A percentile compares a stretch with the other conserved stretches of the same genome.
phyloP scores from a whole-genome alignment of 768 basidiomycete genomes.

The Asterophora parasitica region DNA sequence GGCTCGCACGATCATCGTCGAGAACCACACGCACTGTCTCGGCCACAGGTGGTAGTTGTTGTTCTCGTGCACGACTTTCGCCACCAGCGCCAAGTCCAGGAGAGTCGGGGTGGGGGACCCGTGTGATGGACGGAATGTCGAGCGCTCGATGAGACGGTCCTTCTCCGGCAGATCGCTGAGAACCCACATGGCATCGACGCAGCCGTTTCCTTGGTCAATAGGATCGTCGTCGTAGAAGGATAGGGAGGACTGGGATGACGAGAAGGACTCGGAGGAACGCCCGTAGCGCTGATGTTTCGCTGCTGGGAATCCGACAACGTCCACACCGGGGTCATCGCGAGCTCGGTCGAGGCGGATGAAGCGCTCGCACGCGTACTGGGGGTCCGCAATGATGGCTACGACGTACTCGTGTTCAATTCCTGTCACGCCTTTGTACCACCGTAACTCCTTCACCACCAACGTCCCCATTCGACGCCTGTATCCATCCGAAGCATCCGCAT shows the following conservation, averaged over 20 bases:
- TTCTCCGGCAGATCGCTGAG: conserved; percentile 8
- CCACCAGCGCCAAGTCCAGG: conserved; percentile 12
- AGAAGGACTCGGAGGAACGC: conserved; percentile 4
- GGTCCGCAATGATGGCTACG: conserved; percentile 11
- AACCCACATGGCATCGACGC: conserved; percentile 11
- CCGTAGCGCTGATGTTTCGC: not conserved
- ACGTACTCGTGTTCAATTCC: conserved; percentile 13
- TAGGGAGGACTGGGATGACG: conserved; percentile 8
- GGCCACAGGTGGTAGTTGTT: conserved; percentile 13
- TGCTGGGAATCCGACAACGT: not conserved
- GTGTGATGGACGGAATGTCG: conserved; percentile 8
- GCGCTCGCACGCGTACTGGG: conserved; percentile 11
- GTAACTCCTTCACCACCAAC: conserved; percentile 11
- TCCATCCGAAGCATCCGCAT: conserved; percentile 3
- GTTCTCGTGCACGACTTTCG: conserved; percentile 11
- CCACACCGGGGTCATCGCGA: conserved; percentile 6
- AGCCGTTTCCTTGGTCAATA: not conserved
- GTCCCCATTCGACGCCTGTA: conserved; percentile 9
- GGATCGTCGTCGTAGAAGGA: conserved; percentile 7
- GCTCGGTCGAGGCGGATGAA: conserved; percentile 12
- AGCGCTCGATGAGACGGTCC: conserved; percentile 8
- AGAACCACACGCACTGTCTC: conserved; percentile 15
- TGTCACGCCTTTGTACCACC: conserved; percentile 9
- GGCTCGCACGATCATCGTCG: conserved; percentile 9
- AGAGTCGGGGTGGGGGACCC: conserved; percentile 9